These are phyloP conservation scores for Cladobotryum mycophilum DNA, from an alignment of 2,329 filamentous ascomycete species.

Conservation along the genomic window DNA sequence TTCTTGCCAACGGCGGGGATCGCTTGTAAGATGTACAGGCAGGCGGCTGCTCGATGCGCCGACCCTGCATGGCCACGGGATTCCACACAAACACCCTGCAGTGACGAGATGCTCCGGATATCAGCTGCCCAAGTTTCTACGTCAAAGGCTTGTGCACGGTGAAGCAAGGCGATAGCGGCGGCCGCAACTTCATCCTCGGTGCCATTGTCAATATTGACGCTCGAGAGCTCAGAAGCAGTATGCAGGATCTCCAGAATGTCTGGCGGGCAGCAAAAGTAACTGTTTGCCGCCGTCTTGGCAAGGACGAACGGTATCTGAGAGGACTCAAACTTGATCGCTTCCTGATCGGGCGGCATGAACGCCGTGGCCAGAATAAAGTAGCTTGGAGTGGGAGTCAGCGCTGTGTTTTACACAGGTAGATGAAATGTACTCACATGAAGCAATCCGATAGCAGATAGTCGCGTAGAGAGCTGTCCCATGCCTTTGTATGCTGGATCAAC, in stretches of 20 bases:
- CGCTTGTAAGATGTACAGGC: constrained; percentile 41
- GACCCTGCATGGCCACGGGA: constrained; percentile 36
- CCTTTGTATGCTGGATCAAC: constrained; percentile 28
- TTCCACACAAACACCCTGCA: constrained; percentile 28
- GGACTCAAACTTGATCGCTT: constrained; percentile 29
- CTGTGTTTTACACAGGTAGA: too few species aligned
- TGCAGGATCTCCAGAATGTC: constrained; percentile 39
- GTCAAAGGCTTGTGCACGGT: constrained; percentile 34
- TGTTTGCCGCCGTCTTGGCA: constrained; percentile 35
- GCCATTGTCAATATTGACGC: constrained; percentile 19
- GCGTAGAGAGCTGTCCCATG: constrained; percentile 30
- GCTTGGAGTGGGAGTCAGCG: constrained; percentile 17
- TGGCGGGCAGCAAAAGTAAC: constrained; percentile 42
- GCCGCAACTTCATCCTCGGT: constrained; percentile 25
- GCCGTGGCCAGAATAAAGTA: constrained; percentile 42
- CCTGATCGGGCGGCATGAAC: constrained; percentile 31
- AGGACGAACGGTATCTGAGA: constrained; percentile 33
- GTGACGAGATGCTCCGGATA: constrained; percentile 27
- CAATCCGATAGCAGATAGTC: constrained; percentile 44
- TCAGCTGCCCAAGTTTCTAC: constrained; percentile 35
- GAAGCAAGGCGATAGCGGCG: constrained; percentile 28
- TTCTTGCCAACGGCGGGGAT: constrained; percentile 24
- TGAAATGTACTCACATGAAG: constrained; percentile 31
- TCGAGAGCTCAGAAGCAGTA: constrained; percentile 35
- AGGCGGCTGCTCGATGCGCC: constrained; percentile 38